Percentiles rank a stretch among this genome's conserved stretches.
These are phyloP conservation scores for Lachnellula occidentalis DNA, from an alignment of 2,329 filamentous ascomycete species.

Conservation along the genomic window DNA sequence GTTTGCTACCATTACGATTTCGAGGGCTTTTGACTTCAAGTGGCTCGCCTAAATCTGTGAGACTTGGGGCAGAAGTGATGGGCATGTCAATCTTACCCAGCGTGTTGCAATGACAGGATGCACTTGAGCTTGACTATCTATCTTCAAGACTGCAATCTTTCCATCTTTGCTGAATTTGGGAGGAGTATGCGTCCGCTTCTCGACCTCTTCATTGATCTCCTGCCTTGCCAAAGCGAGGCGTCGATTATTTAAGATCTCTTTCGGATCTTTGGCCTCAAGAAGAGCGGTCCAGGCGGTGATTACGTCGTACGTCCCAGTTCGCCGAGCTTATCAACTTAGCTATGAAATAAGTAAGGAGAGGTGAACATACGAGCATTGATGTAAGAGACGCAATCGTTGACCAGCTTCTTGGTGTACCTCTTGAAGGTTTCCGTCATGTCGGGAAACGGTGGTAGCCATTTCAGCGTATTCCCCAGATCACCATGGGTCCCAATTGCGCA, in stretches of 20 bases:
- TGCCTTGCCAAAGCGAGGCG: constrained; percentile 47
- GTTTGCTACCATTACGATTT: constrained; percentile 63
- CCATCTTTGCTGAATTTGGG: constrained; percentile 60
- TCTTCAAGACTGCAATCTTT: constrained; percentile 57
- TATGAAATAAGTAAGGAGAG: neutral
- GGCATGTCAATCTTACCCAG: constrained; percentile 37
- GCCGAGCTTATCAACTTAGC: constrained; percentile 36
- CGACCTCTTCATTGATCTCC: constrained; percentile 57
- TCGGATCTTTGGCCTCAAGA: constrained; percentile 43
- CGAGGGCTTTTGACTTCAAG: constrained; percentile 51
- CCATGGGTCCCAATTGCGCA: constrained; percentile 61
- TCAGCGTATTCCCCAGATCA: constrained; percentile 58
- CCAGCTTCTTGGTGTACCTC: constrained; percentile 51
- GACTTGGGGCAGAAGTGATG: neutral
- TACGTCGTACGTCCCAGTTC: constrained; percentile 57
- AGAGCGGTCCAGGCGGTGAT: constrained; percentile 56
- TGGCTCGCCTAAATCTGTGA: constrained; percentile 41
- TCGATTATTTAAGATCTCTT: constrained; percentile 43
- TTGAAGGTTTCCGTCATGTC: constrained; percentile 59
- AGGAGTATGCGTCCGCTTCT: constrained; percentile 54
- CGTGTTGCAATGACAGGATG: constrained; percentile 63
- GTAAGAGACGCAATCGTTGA: constrained; percentile 58
- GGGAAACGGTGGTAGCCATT: constrained; percentile 62
- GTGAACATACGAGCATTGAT: constrained; percentile 49
- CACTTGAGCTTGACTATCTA: constrained; percentile 54